A percentile compares a stretch with the other conserved stretches of the same genome.
These are phyloP conservation scores for Orobanche coerulescens DNA, from an alignment of 257 asterid species.

Conservation along the genomic window DNA sequence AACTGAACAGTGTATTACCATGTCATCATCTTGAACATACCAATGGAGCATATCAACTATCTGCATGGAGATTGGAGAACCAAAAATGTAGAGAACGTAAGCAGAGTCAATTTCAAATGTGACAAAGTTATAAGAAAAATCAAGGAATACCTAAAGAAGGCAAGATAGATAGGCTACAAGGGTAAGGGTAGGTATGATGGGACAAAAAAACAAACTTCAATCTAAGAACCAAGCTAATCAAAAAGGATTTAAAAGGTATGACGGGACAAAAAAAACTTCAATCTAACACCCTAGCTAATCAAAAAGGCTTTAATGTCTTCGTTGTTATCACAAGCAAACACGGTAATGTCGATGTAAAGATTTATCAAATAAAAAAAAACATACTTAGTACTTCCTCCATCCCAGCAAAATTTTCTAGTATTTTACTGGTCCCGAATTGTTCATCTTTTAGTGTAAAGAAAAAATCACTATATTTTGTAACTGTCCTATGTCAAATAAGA, in stretches of 20 bases:
- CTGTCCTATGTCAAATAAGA: not conserved
- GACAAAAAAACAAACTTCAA: not conserved
- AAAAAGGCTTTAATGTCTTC: not conserved
- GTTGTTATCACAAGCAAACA: not conserved
- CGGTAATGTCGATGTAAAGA: slow-evolving; percentile 1
- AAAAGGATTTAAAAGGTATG: not conserved
- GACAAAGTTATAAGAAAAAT: not conserved
- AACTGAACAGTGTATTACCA: slow-evolving; percentile 37
- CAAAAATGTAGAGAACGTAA: slow-evolving; percentile 14
- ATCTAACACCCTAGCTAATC: not conserved
- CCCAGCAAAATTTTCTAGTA: not conserved
- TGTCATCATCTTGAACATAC: slow-evolving; percentile 78
- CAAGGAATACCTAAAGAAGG: slow-evolving; percentile 3
- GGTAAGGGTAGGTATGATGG: not conserved
- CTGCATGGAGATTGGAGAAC: slow-evolving; percentile 41
- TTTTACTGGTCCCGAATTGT: not conserved
- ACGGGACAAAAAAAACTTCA: not conserved
- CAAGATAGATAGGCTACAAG: not conserved
- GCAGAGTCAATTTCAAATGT: slow-evolving; percentile 1
- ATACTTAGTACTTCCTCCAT: not conserved
- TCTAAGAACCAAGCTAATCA: not conserved
- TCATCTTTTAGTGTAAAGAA: not conserved
- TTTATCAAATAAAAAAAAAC: not conserved
- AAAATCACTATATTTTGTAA: not conserved
- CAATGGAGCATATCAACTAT: slow-evolving; percentile 68